Evolutionary conservation across 805 yeast species (phyloP).

Genomic region (Metschnikowia matae): DNA sequence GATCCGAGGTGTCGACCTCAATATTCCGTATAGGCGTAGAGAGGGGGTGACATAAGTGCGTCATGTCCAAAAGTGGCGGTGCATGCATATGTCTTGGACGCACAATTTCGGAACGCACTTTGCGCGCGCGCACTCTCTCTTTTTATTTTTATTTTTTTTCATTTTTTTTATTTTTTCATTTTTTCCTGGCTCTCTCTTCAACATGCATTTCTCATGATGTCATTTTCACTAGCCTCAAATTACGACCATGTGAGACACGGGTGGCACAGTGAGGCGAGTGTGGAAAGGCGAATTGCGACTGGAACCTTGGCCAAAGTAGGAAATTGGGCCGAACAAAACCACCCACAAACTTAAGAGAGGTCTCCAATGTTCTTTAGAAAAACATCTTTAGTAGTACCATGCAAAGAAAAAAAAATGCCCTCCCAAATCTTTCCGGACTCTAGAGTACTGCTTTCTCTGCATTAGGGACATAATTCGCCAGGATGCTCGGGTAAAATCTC

Average conservation of each 20-base stretch:
- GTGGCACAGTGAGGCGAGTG: neutral
- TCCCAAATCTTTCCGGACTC: neutral
- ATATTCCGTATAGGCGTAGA: too few species aligned
- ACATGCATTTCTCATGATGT: neutral
- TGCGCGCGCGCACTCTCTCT: neutral
- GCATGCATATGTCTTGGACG: slow-evolving; percentile 1
- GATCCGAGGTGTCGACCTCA: too few species aligned
- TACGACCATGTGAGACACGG: neutral
- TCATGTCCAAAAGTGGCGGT: neutral
- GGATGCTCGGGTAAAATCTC: neutral
- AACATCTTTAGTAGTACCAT: too few species aligned
- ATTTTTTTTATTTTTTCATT: too few species aligned
- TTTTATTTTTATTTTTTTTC: too few species aligned
- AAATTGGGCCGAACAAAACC: too few species aligned
- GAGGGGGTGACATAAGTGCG: neutral
- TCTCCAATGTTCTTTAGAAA: too few species aligned
- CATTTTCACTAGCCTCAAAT: neutral
- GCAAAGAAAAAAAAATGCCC: too few species aligned
- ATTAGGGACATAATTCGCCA: neutral
- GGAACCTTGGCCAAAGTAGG: too few species aligned
- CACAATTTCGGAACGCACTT: neutral
- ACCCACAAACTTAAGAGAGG: too few species aligned
- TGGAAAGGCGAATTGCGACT: too few species aligned
- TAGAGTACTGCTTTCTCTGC: neutral
- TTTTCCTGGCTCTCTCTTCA: neutral